Conservation (phyloP, 257 asterid species). For the Schizonepeta tenuifolia region DNA sequence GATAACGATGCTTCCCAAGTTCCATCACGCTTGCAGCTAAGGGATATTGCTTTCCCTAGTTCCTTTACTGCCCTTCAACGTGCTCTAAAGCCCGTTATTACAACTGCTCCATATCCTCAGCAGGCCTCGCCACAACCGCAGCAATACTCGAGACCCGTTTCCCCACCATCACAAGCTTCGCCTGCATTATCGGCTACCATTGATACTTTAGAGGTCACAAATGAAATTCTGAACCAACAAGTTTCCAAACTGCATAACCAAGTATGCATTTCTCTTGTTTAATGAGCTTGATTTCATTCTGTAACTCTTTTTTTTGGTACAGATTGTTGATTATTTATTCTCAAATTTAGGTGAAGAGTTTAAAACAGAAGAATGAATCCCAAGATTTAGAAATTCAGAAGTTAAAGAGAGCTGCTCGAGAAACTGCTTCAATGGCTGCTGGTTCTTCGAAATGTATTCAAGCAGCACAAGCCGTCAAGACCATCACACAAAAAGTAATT, state of each 20-base stretch:
- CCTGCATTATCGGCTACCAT: slow-evolving; percentile 80
- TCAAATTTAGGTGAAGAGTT: slow-evolving; percentile 47
- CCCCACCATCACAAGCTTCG: slow-evolving; percentile 72
- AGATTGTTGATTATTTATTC: neutral
- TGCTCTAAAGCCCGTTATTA: slow-evolving; percentile 68
- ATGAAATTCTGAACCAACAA: slow-evolving; percentile 77
- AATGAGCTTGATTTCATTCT: slow-evolving; percentile 16
- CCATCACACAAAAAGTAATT: slow-evolving; percentile 64
- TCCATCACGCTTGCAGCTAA: slow-evolving; percentile 79
- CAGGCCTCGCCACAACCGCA: slow-evolving; percentile 46
- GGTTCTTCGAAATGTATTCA: slow-evolving; percentile 52
- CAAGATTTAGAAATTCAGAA: slow-evolving; percentile 66
- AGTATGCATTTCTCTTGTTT: slow-evolving; percentile 43
- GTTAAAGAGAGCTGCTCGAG: slow-evolving; percentile 51
- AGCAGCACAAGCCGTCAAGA: slow-evolving; percentile 58
- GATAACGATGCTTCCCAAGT: slow-evolving; percentile 88
- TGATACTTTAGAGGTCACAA: slow-evolving; percentile 78
- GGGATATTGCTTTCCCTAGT: slow-evolving; percentile 89
- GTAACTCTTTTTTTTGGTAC: neutral
- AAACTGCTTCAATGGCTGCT: slow-evolving; percentile 56
- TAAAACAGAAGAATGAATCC: slow-evolving; percentile 66
- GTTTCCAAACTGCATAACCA: slow-evolving; percentile 66
- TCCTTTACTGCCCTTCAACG: slow-evolving; percentile 77
- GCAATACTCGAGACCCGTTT: slow-evolving; percentile 68
- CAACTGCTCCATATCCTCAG: slow-evolving; percentile 44